Conservation (phyloP, 164 flowering plant species). For the Vitis riparia region DNA sequence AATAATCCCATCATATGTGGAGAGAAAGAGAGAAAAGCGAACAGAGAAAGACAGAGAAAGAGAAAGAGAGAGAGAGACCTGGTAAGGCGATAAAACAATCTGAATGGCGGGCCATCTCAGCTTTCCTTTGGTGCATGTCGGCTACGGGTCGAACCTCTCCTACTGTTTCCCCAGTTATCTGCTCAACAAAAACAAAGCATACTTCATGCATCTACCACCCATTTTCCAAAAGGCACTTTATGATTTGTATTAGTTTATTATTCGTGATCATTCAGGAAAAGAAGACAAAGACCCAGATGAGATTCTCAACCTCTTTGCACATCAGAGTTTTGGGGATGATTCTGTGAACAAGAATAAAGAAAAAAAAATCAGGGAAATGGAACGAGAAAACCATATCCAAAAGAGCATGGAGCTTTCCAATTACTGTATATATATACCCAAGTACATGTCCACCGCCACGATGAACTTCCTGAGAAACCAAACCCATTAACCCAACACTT, state of each 20-base stretch:
- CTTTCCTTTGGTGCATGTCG: slow-evolving; percentile 66
- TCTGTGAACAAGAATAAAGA: slow-evolving; percentile 20
- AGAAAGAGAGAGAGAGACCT: slow-evolving; percentile 27
- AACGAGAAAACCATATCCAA: neutral
- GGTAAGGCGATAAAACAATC: slow-evolving; percentile 65
- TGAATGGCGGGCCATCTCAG: slow-evolving; percentile 65
- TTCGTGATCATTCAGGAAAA: neutral
- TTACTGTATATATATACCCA: slow-evolving; percentile 31
- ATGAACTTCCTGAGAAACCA: slow-evolving; percentile 39
- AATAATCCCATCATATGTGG: neutral
- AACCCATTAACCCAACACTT: slow-evolving; percentile 54
- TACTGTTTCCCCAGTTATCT: slow-evolving; percentile 61
- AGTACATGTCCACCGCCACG: slow-evolving; percentile 56
- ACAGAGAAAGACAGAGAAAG: neutral
- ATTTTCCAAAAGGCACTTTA: neutral
- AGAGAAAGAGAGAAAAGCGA: neutral
- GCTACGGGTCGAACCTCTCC: slow-evolving; percentile 62
- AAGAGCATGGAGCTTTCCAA: neutral
- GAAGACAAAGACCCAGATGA: neutral
- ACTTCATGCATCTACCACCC: neutral
- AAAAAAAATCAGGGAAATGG: slow-evolving; percentile 1
- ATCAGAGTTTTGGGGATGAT: slow-evolving; percentile 55
- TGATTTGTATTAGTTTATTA: no score
- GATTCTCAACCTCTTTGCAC: slow-evolving; percentile 44
- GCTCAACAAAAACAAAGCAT: slow-evolving; percentile 1